Percentiles rank a stretch among this genome's conserved stretches.
These are phyloP conservation scores for Pseudoperonospora humuli DNA, from an alignment of 352 stramenopile genomes.

Conservation along the genomic window DNA sequence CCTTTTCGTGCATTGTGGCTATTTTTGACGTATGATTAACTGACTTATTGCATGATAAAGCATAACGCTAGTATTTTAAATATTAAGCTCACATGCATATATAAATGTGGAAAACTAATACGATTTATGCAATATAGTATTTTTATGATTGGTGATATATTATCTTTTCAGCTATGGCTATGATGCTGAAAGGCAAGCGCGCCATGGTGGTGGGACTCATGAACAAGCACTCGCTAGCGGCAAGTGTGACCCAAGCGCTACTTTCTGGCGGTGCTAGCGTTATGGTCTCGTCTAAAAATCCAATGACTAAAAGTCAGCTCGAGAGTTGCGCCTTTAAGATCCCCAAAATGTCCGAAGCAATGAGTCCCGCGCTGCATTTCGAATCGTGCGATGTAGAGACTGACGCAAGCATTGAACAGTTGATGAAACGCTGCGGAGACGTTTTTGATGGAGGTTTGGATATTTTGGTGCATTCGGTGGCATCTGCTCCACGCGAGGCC, in stretches of 20 bases:
- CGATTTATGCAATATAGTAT: no score
- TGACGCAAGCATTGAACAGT: conserved; percentile 40
- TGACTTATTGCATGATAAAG: no score
- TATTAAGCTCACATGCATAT: no score
- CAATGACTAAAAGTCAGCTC: conserved; percentile 39
- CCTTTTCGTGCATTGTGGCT: not conserved
- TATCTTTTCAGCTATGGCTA: conserved; percentile 29
- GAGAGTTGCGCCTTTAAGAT: conserved; percentile 43
- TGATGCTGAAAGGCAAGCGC: conserved; percentile 51
- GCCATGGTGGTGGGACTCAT: conserved; percentile 84
- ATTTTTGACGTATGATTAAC: no score
- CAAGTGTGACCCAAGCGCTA: conserved; percentile 58
- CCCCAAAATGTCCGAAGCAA: conserved; percentile 3
- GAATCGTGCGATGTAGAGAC: conserved; percentile 69
- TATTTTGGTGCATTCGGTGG: conserved; percentile 88
- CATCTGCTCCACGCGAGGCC: conserved; percentile 73
- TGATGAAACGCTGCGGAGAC: conserved; percentile 36
- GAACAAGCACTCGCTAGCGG: conserved; percentile 87
- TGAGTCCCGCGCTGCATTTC: conserved; percentile 31
- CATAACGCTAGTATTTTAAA: no score
- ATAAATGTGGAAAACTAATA: no score
- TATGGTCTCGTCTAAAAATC: conserved; percentile 60
- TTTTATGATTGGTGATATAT: no score
- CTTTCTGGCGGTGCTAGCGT: conserved; percentile 58
- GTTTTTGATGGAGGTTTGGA: conserved; percentile 62